Evolutionary conservation across 2,329 filamentous ascomycete genomes (phyloP).

Genomic region (Hypoxylon sp.): DNA sequence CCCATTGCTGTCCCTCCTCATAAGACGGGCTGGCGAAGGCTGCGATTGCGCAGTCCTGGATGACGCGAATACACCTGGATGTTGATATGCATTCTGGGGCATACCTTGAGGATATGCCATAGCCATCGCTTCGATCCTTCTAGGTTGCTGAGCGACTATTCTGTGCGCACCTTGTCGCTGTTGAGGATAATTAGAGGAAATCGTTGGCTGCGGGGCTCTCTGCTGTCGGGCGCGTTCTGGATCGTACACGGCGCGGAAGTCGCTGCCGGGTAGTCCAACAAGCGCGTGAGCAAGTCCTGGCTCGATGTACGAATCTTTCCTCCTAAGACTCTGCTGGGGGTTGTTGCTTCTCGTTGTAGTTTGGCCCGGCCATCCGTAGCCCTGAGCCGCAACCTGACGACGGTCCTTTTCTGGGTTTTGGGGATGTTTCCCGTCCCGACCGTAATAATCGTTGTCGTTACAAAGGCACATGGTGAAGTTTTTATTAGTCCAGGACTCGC

Average conservation of each 20-base stretch:
- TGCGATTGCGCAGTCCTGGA: neutral
- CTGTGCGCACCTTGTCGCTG: neutral
- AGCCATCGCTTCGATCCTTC: neutral
- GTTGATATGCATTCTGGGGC: constrained; percentile 18
- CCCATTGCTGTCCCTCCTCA: constrained; percentile 49
- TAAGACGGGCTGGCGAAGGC: constrained; percentile 2
- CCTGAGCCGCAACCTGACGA: constrained; percentile 33
- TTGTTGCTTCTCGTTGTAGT: neutral
- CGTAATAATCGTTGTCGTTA: constrained; percentile 16
- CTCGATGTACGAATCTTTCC: constrained; percentile 46
- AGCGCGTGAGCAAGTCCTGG: constrained; percentile 33
- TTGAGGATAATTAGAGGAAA: neutral
- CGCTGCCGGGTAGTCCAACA: constrained; percentile 43
- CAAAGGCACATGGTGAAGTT: constrained; percentile 37
- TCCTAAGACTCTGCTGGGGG: neutral
- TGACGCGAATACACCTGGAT: constrained; percentile 5
- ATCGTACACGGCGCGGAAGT: constrained; percentile 41
- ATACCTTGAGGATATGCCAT: neutral
- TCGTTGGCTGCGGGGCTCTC: neutral
- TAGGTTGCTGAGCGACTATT: constrained; percentile 2
- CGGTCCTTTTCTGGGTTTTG: neutral
- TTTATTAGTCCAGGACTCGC: neutral
- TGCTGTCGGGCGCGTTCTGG: constrained; percentile 25
- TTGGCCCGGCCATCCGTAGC: constrained; percentile 45
- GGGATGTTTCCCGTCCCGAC: neutral